These are phyloP conservation scores for Cercospora beticola DNA, from an alignment of 2,329 filamentous ascomycete species.

Conservation along the genomic window DNA sequence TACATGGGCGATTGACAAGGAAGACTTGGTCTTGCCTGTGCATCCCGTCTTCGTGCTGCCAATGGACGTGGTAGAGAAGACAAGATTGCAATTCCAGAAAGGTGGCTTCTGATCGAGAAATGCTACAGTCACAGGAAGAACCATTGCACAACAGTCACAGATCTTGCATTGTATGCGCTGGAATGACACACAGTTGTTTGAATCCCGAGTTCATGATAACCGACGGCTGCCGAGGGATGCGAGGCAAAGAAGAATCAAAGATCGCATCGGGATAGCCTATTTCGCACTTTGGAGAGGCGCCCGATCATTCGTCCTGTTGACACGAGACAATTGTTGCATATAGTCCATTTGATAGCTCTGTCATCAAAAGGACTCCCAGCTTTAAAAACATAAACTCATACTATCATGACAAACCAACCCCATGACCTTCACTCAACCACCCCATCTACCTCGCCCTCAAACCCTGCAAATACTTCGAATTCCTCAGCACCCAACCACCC, in stretches of 20 bases:
- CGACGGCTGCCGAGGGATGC: neutral
- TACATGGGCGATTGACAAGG: conserved; percentile 62
- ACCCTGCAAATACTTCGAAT: conserved; percentile 29
- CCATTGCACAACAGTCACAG: neutral
- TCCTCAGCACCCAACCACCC: conserved; percentile 50
- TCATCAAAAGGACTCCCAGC: neutral
- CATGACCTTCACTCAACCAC: neutral
- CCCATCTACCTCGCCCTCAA: conserved; percentile 24
- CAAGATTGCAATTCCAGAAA: conserved; percentile 27
- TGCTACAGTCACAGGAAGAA: neutral
- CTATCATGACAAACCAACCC: neutral
- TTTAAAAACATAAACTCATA: neutral
- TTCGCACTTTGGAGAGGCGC: neutral
- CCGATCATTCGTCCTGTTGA: neutral
- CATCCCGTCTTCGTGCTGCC: conserved; percentile 88
- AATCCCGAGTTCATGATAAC: neutral
- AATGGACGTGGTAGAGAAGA: conserved; percentile 61
- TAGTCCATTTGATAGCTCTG: neutral
- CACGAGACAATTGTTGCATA: neutral
- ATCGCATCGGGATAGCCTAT: neutral
- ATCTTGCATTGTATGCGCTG: neutral
- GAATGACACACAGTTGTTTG: neutral
- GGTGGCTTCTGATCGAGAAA: conserved; percentile 12
- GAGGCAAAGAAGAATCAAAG: neutral
- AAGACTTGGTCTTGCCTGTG: conserved; percentile 66